Evolutionary conservation across 208 protist species (phyloP), one percentile per base, ranked within the genome.

Genomic region (Acanthamoeba divionensis): DNA sequence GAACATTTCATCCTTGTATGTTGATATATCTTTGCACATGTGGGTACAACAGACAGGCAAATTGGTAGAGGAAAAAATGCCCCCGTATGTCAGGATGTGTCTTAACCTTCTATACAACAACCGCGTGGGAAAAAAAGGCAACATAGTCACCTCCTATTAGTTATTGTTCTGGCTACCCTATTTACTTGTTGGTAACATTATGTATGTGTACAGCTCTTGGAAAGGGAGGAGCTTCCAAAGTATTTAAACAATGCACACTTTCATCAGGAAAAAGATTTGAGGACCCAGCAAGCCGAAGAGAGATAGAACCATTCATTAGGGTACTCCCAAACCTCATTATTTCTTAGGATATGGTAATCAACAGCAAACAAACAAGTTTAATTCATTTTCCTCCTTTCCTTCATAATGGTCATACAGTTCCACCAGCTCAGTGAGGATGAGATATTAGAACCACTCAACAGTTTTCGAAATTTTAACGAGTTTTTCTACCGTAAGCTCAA

Each of bases 401-500:
- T 41, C 1, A 41, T 41, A 41, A 41, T 41, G 36, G 36, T 41
- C 36, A 41, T 41, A 5, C 36, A 41, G 36, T 41, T 41, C 36
- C 36, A 41, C 36, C 36, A 41, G 36, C 36, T 41, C 36, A 41
- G 36, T 41, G 36, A 41, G 5, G 36, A 41, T 41, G 36, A 41
- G 5, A 41, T 41, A 41, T 41, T 41, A 41, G 36, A 41, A 41
- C 36, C 54, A 5, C 54, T n/a, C 54, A n/a, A 5, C 54, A 83
- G 21, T 41, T 88, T 88, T 26, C 21, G 33, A 1, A 44, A 29
- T 24, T 90, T 90, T 67, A 90, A 90, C 10, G 65, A 90, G 15
- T 90, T 90, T n/a, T 90, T 90, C 69, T 90, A 90, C 24, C 86
- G 86, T 10, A 90, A 90, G 50, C 69, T 90, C 10, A 80, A 36